Conservation (phyloP, 345 rosid genomes). For the Aethionema arabicum region DNA sequence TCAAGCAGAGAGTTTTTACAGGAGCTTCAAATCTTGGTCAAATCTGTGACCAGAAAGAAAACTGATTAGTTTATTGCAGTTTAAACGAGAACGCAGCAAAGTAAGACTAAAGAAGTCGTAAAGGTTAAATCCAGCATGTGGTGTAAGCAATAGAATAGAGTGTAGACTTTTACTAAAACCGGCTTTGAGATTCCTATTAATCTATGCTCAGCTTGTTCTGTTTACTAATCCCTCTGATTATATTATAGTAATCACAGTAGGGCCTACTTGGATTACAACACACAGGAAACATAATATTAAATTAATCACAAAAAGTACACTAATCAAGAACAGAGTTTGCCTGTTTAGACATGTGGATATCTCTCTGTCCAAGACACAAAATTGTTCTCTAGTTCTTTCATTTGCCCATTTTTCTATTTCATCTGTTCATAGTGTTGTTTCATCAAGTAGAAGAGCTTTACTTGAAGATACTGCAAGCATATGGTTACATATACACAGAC, state of each 20-base stretch:
- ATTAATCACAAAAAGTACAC: background rate
- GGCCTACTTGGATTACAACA: slow-evolving; percentile 23
- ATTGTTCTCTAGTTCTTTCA: background rate
- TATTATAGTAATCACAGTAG: slow-evolving; percentile 17
- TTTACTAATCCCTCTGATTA: slow-evolving; percentile 24
- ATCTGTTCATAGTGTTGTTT: background rate
- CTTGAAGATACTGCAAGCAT: slow-evolving; percentile 7
- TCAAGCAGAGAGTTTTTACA: slow-evolving; percentile 32
- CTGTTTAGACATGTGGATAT: background rate
- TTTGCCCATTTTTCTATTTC: background rate
- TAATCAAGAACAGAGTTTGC: slow-evolving; percentile 28
- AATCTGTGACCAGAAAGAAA: slow-evolving; percentile 39
- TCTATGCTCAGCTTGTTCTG: slow-evolving; percentile 22
- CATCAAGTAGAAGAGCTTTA: too few relatives aligned
- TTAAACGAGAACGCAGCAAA: slow-evolving; percentile 24
- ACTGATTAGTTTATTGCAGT: slow-evolving; percentile 32
- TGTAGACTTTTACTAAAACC: slow-evolving; percentile 35
- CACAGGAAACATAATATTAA: background rate
- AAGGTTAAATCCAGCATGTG: slow-evolving; percentile 56
- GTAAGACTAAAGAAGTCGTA: slow-evolving; percentile 37
- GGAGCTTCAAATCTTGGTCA: slow-evolving; percentile 38
- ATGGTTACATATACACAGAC: slow-evolving; percentile 18
- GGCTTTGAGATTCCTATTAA: slow-evolving; percentile 5
- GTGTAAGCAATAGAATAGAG: slow-evolving; percentile 49
- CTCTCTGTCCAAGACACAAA: background rate